Conservation (phyloP, 2,329 filamentous ascomycete species). For the Blumeria graminis region DNA sequence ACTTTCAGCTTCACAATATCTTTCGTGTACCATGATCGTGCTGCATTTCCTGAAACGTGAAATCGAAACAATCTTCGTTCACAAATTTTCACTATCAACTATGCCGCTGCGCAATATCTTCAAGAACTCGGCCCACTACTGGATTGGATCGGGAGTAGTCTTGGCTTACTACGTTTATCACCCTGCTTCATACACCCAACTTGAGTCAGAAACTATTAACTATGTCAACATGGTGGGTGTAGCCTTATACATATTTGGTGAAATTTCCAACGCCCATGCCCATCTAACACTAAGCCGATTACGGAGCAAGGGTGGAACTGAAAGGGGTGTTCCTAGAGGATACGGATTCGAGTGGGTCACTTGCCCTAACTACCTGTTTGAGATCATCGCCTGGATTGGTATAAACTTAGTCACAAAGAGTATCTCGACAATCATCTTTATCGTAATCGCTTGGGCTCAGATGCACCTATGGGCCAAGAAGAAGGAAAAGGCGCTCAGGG, state of each 20-base stretch:
- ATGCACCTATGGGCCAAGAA: conserved; percentile 78
- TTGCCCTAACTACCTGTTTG: conserved; percentile 94
- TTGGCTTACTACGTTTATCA: conserved; percentile 70
- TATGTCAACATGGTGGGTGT: conserved; percentile 40
- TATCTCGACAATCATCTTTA: conserved; percentile 56
- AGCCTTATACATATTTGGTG: conserved; percentile 49
- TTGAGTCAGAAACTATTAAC: conserved; percentile 14
- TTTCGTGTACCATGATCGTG: conserved; percentile 49
- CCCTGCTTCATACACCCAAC: conserved; percentile 43
- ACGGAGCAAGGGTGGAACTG: conserved; percentile 54
- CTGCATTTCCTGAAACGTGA: conserved; percentile 89
- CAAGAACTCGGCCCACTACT: conserved; percentile 92
- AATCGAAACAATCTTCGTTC: conserved; percentile 77
- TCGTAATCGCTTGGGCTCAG: conserved; percentile 43
- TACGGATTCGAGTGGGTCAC: conserved; percentile 73
- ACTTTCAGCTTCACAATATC: conserved; percentile 43
- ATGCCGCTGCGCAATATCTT: conserved; percentile 84
- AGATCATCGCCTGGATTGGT: conserved; percentile 66
- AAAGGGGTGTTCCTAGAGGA: conserved; percentile 68
- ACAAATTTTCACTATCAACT: conserved; percentile 82
- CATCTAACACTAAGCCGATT: conserved; percentile 60
- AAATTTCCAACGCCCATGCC: conserved; percentile 56
- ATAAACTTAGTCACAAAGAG: conserved; percentile 59
- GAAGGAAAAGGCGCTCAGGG: conserved; percentile 77
- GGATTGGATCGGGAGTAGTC: conserved; percentile 57